A percentile compares a stretch with the other conserved stretches of the same genome.
Evolutionary conservation across 1,284 basidiomycete species (phyloP).

Genomic region (Cryptococcus floricola): DNA sequence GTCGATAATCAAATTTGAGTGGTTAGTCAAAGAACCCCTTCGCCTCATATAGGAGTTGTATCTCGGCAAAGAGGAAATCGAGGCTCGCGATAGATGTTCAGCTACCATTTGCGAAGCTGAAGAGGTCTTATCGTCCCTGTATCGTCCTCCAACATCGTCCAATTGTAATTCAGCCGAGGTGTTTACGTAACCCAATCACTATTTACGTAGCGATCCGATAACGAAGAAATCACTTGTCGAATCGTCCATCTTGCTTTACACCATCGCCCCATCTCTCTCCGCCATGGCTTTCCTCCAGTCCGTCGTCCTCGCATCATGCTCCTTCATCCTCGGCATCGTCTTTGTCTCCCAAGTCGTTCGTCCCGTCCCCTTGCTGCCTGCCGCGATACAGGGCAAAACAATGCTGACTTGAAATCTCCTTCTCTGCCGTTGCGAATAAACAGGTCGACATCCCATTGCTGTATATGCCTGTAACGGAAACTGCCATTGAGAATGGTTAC

Average conservation of each 20-base stretch:
- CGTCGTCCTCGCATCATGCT: conserved; percentile 71
- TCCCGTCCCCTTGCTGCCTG: background rate
- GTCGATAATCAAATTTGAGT: too few relatives aligned
- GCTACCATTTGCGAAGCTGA: background rate
- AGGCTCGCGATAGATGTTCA: too few relatives aligned
- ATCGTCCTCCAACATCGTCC: background rate
- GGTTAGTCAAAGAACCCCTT: too few relatives aligned
- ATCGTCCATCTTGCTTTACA: background rate
- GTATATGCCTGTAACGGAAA: conserved; percentile 60
- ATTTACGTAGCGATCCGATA: too few relatives aligned
- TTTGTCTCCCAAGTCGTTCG: conserved; percentile 66
- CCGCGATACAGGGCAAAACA: background rate
- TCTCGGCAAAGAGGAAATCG: too few relatives aligned
- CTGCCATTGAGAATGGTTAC: conserved; percentile 67
- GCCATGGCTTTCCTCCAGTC: conserved; percentile 79
- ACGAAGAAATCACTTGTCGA: too few relatives aligned
- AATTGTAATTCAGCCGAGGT: background rate
- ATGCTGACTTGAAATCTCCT: background rate
- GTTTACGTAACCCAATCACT: too few relatives aligned
- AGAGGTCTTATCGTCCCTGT: background rate
- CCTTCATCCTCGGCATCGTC: conserved; percentile 80
- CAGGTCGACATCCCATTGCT: conserved; percentile 79
- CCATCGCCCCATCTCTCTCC: background rate
- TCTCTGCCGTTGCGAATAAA: conserved; percentile 30
- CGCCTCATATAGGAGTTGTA: too few relatives aligned